A percentile compares a stretch with the other conserved stretches of the same genome.
Evolutionary conservation across 441 rosid genomes (phyloP).

Genomic region (Bocquillonia castaneifolia): DNA sequence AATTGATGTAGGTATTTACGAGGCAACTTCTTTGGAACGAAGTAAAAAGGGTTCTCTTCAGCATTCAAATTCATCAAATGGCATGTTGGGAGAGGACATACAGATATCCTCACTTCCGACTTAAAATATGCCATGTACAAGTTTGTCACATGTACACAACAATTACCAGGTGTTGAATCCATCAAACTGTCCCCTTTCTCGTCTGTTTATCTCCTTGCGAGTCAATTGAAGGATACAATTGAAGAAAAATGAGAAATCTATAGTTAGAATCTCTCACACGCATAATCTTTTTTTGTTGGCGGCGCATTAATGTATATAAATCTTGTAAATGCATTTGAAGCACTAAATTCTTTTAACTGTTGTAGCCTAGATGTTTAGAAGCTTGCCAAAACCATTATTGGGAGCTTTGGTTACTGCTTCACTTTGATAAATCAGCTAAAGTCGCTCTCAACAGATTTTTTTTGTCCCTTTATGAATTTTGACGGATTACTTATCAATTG

Average conservation of each 20-base stretch:
- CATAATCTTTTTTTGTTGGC: not conserved
- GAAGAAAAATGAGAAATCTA: not conserved
- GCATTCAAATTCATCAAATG: constrained; percentile 45
- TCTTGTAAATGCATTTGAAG: constrained; percentile 19
- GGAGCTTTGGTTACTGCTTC: not conserved
- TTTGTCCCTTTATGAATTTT: too few species aligned
- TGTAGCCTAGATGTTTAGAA: not conserved
- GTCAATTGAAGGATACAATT: not conserved
- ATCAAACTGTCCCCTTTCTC: not conserved
- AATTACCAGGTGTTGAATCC: not conserved
- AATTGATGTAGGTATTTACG: constrained; percentile 55
- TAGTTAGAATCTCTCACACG: not conserved
- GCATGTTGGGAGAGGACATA: constrained; percentile 46
- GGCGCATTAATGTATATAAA: constrained; percentile 20
- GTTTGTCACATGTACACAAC: not conserved
- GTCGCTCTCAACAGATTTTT: too few species aligned
- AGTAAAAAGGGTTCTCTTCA: constrained; percentile 48
- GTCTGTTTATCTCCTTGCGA: not conserved
- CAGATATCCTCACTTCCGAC: constrained; percentile 55
- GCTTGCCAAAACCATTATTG: not conserved
- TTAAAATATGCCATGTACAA: constrained; percentile 23
- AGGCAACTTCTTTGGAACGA: constrained; percentile 74
- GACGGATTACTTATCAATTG: too few species aligned
- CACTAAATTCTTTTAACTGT: not conserved
- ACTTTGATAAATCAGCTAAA: not conserved